These are phyloP conservation scores for Pythium pyrilobum DNA, from an alignment of 352 stramenopile species.

Conservation along the genomic window DNA sequence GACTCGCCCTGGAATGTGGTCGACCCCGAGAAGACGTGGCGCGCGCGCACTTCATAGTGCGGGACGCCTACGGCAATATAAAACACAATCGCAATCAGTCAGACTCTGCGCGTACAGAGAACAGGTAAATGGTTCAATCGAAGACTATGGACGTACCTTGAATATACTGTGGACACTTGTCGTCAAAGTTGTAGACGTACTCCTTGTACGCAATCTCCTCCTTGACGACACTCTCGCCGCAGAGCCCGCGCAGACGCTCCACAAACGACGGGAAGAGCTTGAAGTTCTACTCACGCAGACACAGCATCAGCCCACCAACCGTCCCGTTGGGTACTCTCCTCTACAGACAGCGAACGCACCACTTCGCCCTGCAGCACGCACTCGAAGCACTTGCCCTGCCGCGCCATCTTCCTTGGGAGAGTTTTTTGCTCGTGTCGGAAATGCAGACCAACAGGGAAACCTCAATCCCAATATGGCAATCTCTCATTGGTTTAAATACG, in stretches of 20 bases:
- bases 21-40: conserved; percentile 77
- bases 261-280: conserved; percentile 81
- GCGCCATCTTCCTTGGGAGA: conserved; percentile 30
- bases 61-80: conserved; percentile 40
- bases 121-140: no score
- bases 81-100: not conserved
- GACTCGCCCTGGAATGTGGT: conserved; percentile 75
- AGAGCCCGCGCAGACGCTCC: conserved; percentile 68
- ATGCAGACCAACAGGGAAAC: conserved; percentile 12
- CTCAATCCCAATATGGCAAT: not conserved
- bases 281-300: conserved; percentile 44
- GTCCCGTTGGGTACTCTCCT: not conserved
- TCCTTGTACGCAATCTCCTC: conserved; percentile 87
- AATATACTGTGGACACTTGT: conserved; percentile 84
- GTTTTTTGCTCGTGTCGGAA: conserved; percentile 8
- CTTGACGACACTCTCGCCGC: conserved; percentile 80
- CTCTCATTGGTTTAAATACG: conserved; percentile 22
- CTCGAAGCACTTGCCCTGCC: conserved; percentile 75
- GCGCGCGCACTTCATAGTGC: conserved; percentile 76
- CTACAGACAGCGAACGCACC: conserved; percentile 27
- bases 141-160: conserved; percentile 49
- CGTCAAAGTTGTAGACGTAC: conserved; percentile 88
- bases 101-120: not conserved
- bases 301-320: not conserved
- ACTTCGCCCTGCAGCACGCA: conserved; percentile 79